These are phyloP conservation scores for Pseudofabraea citricarpa DNA, from an alignment of 2,329 filamentous ascomycete genomes.

Conservation along the genomic window DNA sequence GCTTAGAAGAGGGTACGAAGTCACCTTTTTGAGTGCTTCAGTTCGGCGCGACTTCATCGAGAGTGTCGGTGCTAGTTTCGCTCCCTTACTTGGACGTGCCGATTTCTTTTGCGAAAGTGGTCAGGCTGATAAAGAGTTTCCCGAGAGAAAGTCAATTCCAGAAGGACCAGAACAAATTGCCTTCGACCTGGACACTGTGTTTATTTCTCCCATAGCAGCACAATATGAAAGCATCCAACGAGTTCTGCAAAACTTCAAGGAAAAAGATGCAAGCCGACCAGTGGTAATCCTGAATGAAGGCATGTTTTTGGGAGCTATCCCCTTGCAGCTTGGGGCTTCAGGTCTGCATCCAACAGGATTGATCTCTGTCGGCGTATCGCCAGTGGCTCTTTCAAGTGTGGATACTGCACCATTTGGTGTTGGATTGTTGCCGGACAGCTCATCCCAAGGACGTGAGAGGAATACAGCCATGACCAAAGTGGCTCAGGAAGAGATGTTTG, in stretches of 20 bases:
- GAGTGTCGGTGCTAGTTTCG: conserved; percentile 32
- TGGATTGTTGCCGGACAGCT: conserved; percentile 32
- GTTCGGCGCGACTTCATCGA: conserved; percentile 30
- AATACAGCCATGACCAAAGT: conserved; percentile 26
- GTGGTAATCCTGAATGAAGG: conserved; percentile 38
- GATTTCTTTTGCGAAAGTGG: conserved; percentile 11
- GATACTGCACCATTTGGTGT: conserved; percentile 33
- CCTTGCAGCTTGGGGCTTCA: conserved; percentile 33
- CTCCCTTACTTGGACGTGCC: conserved; percentile 19
- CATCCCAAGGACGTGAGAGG: conserved; percentile 29
- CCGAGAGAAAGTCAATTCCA: conserved; percentile 10
- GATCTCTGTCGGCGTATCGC: conserved; percentile 34
- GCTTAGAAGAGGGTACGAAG: conserved; percentile 32
- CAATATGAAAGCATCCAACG: conserved; percentile 27
- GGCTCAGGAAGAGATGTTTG: conserved; percentile 14
- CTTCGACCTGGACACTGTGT: conserved; percentile 29
- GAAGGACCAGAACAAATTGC: conserved; percentile 22
- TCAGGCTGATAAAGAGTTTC: conserved; percentile 10
- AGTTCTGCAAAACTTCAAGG: conserved; percentile 29
- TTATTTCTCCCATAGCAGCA: conserved; percentile 28
- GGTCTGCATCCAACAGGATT: conserved; percentile 31
- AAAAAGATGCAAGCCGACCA: conserved; percentile 27
- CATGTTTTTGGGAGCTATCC: conserved; percentile 30
- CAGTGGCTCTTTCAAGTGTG: conserved; percentile 30
- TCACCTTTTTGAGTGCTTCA: conserved; percentile 36